Evolutionary conservation across 257 asterid genomes (phyloP).

Genomic region (Leonotis leonurus): DNA sequence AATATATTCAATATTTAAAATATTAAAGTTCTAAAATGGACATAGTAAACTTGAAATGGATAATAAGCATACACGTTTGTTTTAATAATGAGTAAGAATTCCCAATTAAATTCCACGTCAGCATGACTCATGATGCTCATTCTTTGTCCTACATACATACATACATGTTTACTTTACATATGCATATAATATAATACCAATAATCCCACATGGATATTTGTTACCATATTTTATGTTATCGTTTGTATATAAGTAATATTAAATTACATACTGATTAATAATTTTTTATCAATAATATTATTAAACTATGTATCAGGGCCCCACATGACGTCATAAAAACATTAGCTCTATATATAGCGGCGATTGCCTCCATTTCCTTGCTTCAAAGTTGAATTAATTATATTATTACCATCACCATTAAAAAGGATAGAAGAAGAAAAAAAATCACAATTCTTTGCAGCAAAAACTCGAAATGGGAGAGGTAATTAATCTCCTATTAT

Average conservation of each 20-base stretch:
- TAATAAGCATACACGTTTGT: no score
- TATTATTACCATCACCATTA: conserved; percentile 11
- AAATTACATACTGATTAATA: no score
- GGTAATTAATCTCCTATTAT: conserved; percentile 33
- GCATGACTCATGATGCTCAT: conserved; percentile 4
- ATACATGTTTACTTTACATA: background rate
- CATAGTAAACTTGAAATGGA: no score
- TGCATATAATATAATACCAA: background rate
- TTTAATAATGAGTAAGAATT: conserved; percentile 4
- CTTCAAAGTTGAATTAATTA: no score
- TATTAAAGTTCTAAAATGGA: no score
- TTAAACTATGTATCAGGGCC: no score
- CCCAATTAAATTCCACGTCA: conserved; percentile 19
- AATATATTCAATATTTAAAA: no score
- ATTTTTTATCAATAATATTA: no score
- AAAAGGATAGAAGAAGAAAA: background rate
- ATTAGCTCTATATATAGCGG: conserved; percentile 37
- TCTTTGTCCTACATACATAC: background rate
- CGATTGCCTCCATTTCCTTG: conserved; percentile 49
- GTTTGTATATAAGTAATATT: background rate
- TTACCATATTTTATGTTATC: background rate
- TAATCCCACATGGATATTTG: background rate
- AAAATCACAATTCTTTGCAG: background rate
- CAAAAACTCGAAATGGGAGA: conserved; percentile 45
- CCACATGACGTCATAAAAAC: conserved; percentile 18